A percentile compares a stretch with the other conserved stretches of the same genome.
Evolutionary conservation across 805 yeast genomes (phyloP).

Genomic region (Lachancea waltii): DNA sequence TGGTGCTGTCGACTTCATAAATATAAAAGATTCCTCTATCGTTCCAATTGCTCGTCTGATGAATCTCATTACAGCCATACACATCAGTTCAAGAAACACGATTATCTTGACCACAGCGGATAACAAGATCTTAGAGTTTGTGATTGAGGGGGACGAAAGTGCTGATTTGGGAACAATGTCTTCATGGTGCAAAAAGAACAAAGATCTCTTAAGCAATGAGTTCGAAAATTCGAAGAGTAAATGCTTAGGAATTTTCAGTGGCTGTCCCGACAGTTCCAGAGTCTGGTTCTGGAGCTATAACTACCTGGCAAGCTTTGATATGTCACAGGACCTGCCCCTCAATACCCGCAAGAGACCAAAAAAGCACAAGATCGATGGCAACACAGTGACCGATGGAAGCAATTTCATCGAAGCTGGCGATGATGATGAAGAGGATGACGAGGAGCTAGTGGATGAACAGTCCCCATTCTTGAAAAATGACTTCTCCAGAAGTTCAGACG

Average conservation of each 20-base stretch:
- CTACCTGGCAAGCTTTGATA: constrained; percentile 74
- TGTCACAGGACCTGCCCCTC: constrained; percentile 49
- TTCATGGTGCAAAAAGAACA: constrained; percentile 72
- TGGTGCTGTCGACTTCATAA: constrained; percentile 54
- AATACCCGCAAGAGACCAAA: constrained; percentile 28
- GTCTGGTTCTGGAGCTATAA: constrained; percentile 85
- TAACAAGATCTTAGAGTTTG: constrained; percentile 67
- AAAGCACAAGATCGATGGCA: constrained; percentile 39
- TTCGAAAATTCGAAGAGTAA: constrained; percentile 54
- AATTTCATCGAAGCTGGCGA: constrained; percentile 30
- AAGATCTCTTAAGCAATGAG: constrained; percentile 66
- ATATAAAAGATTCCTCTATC: constrained; percentile 25
- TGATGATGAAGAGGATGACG: constrained; percentile 29
- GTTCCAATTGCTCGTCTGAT: constrained; percentile 52
- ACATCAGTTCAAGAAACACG: constrained; percentile 46
- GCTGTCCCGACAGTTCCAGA: constrained; percentile 35
- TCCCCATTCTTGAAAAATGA: constrained; percentile 5
- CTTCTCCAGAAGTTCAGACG: constrained; percentile 16
- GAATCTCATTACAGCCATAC: constrained; percentile 52
- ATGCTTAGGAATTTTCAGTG: constrained; percentile 64
- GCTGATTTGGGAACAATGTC: constrained; percentile 41
- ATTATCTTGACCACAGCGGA: constrained; percentile 66
- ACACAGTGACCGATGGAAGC: constrained; percentile 38
- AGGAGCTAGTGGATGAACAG: constrained; percentile 13
- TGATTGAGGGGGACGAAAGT: constrained; percentile 18